phyloP scores from a whole-genome alignment of 2,329 filamentous ascomycete genomes.

The Geoglossum cookeanum region DNA sequence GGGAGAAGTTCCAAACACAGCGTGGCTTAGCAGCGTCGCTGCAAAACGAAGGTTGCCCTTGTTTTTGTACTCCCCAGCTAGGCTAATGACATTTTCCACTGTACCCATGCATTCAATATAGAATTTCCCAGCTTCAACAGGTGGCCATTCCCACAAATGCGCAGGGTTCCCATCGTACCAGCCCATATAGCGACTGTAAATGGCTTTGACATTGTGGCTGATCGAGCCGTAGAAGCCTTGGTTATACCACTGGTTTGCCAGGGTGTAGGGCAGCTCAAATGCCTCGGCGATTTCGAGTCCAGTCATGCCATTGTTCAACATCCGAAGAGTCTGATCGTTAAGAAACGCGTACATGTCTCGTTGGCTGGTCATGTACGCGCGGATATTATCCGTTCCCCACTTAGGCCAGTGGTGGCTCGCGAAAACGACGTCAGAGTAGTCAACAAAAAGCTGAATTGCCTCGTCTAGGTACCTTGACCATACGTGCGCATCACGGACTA shows the following conservation, averaged over 20 bases:
- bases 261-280: slow-evolving; percentile 17
- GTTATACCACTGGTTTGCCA: slow-evolving; percentile 16
- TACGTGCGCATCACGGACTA: slow-evolving; percentile 22
- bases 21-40: slow-evolving; percentile 21
- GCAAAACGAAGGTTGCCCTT: slow-evolving; percentile 22
- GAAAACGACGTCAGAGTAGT: slow-evolving; percentile 19
- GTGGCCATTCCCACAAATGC: slow-evolving; percentile 21
- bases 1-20: slow-evolving; percentile 11
- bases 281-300: slow-evolving; percentile 23
- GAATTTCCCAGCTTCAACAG: slow-evolving; percentile 16
- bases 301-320: slow-evolving; percentile 21
- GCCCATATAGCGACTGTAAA: slow-evolving; percentile 18
- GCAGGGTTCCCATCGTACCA: slow-evolving; percentile 17
- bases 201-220: slow-evolving; percentile 23
- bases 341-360: slow-evolving; percentile 23
- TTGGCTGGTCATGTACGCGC: slow-evolving; percentile 17
- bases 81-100: slow-evolving; percentile 14
- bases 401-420: slow-evolving; percentile 25
- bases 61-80: slow-evolving; percentile 15
- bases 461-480: slow-evolving; percentile 24
- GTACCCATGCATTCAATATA: slow-evolving; percentile 23
- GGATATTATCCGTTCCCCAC: slow-evolving; percentile 17
- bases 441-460: slow-evolving; percentile 19
- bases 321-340: slow-evolving; percentile 23
- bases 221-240: slow-evolving; percentile 22